Base-by-base conservation (phyloP, 768 basidiomycete species). In the Lyophyllum semitale region DNA sequence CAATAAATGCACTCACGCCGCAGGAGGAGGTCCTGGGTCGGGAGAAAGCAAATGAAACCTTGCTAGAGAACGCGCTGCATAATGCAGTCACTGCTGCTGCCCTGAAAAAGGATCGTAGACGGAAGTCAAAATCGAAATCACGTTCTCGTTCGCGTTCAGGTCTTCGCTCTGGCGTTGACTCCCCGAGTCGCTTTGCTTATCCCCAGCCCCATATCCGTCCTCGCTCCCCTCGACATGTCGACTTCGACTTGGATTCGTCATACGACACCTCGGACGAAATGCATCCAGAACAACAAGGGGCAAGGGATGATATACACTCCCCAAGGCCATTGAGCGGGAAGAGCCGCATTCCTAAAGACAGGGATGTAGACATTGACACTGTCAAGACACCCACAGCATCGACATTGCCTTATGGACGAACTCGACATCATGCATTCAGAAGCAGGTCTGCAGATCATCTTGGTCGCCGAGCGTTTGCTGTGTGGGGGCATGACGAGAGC, bases 401-500 rank as follows among this genome's bases (percentile, higher is more conserved):
- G 38, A 78, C 72, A 54, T 33, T 71, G 46, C 48, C 62, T 42
- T 64, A 69, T 46, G 65, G 68, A 23, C 70, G 72, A 9, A 62
- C 68, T 8, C 67, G 70, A 38, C 68, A 68, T 4, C 71, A 74
- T 59, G 63, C 68, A 40, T 71, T 55, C 8, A 55, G 75, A 30
- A 70, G 71, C 17, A 68, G 69, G 49, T 76, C 76, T 15, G 63
- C 60, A n/a, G 81, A 81, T 25, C 66, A 71, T 41, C 63, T 63
- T 48, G 73, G 73, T 27, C 78, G 68, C 43, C 76, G 83, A 32
- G 87, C 89, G 8, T 94, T 94, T 63, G 92, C 93, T 18, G 89
- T 91, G 11, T 91, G 85, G 84, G 93, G 92, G 0, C 88, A 91
- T 37, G 92, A 94, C 65, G 92, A 93, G 70, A 93, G 89, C 52